A percentile compares a stretch with the other conserved stretches of the same genome.
These are phyloP conservation scores for Cerioporus squamosus DNA, from an alignment of 1,284 basidiomycete species.

Conservation along the genomic window DNA sequence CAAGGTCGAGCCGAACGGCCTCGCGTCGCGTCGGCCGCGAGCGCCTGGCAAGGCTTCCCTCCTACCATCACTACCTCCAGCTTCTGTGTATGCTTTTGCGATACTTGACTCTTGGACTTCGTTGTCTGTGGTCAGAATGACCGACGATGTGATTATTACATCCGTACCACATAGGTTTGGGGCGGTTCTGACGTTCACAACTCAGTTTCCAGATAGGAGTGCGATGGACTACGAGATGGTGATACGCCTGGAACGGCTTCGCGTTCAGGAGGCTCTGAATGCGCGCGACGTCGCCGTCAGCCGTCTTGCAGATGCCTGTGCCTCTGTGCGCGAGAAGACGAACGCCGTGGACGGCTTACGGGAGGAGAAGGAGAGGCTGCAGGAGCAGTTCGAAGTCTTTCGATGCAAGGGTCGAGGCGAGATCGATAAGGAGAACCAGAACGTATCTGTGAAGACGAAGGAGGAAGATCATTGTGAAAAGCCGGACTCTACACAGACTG, in stretches of 20 bases:
- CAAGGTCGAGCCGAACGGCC: neutral
- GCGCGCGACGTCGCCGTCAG: constrained; percentile 69
- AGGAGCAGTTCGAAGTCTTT: constrained; percentile 30
- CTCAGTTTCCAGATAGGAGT: neutral
- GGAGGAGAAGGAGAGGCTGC: constrained; percentile 40
- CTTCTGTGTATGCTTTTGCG: too few relatives aligned
- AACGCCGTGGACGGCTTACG: constrained; percentile 53
- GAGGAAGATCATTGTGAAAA: too few relatives aligned
- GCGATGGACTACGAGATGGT: constrained; percentile 18
- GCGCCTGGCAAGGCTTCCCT: too few relatives aligned
- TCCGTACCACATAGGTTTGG: too few relatives aligned
- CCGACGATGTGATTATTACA: too few relatives aligned
- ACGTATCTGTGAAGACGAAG: constrained; percentile 29
- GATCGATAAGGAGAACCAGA: constrained; percentile 5
- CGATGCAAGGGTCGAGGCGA: constrained; percentile 1
- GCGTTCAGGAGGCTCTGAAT: constrained; percentile 58
- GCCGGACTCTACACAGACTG: constrained; percentile 38
- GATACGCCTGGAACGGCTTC: constrained; percentile 57
- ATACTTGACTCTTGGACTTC: too few relatives aligned
- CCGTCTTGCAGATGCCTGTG: constrained; percentile 64
- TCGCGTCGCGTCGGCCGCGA: neutral
- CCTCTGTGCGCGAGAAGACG: constrained; percentile 63
- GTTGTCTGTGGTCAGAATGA: too few relatives aligned
- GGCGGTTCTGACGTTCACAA: neutral
- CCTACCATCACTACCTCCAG: too few relatives aligned